Percentiles rank a stretch among this genome's conserved stretches.
Conservation (phyloP, 805 yeast species). For the Lachancea waltii region DNA sequence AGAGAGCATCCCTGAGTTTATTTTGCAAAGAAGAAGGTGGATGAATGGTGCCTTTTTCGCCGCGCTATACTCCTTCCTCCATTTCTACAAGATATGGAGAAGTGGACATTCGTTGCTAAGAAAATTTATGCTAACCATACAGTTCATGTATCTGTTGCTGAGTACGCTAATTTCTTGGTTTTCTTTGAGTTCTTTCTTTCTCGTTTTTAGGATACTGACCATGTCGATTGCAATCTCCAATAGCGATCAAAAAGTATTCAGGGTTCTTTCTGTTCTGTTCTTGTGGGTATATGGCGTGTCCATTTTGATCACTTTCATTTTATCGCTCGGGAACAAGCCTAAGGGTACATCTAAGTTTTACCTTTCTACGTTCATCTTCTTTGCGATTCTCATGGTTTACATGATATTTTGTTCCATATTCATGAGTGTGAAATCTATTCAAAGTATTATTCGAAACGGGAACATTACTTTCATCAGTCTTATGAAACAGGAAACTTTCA, state of each 20-base stretch:
- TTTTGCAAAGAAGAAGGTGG: constrained; percentile 94
- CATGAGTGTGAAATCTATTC: constrained; percentile 68
- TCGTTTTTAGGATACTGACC: constrained; percentile 84
- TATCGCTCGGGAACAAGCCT: constrained; percentile 92
- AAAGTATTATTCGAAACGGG: constrained; percentile 36
- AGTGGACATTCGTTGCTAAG: constrained; percentile 67
- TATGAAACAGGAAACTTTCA: constrained; percentile 62
- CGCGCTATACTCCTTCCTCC: constrained; percentile 77
- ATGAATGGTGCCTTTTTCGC: constrained; percentile 95
- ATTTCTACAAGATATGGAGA: constrained; percentile 68
- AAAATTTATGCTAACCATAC: constrained; percentile 66
- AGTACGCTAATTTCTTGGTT: constrained; percentile 85
- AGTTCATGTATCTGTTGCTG: constrained; percentile 70
- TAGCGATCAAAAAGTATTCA: constrained; percentile 65
- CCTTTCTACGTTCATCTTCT: constrained; percentile 63
- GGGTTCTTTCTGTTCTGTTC: constrained; percentile 67
- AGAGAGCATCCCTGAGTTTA: constrained; percentile 74
- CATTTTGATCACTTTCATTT: constrained; percentile 75
- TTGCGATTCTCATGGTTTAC: constrained; percentile 84
- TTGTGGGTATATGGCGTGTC: constrained; percentile 82
- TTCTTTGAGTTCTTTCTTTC: constrained; percentile 80
- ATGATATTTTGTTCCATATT: constrained; percentile 82
- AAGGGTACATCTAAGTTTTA: constrained; percentile 81
- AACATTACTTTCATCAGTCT: constrained; percentile 38
- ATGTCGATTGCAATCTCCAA: constrained; percentile 53